Conservation (phyloP, 371 early-diverging fungal species). For the Choanephora cucurbitarum region DNA sequence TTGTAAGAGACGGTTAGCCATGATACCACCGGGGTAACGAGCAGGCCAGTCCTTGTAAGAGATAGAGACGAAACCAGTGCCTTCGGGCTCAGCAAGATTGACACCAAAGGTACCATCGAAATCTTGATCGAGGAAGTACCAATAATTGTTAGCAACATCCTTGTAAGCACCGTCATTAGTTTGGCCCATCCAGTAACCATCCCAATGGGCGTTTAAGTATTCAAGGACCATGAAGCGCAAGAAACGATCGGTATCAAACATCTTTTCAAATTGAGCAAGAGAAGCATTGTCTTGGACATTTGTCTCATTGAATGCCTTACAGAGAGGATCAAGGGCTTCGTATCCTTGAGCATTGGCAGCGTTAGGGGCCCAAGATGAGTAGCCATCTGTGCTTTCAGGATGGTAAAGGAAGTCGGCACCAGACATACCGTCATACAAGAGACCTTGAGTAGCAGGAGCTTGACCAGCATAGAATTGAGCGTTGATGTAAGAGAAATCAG, state of each 20-base stretch:
- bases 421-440: constrained; percentile 55
- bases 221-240: constrained; percentile 65
- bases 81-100: constrained; percentile 40
- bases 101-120: constrained; percentile 63
- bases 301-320: constrained; percentile 41
- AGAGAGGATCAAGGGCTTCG: constrained; percentile 42
- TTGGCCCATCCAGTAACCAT: constrained; percentile 60
- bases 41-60: constrained; percentile 48
- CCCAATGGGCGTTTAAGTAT: constrained; percentile 58
- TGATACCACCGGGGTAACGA: constrained; percentile 43
- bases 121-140: constrained; percentile 54
- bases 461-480: constrained; percentile 50
- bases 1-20: constrained; percentile 55
- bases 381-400: constrained; percentile 27
- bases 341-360: constrained; percentile 35
- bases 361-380: constrained; percentile 37
- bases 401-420: constrained; percentile 53
- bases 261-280: constrained; percentile 35
- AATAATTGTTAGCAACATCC: constrained; percentile 46
- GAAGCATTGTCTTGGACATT: constrained; percentile 41
- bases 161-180: constrained; percentile 60
- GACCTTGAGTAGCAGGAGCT: constrained; percentile 45
- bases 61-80: constrained; percentile 29
- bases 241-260: constrained; percentile 48
- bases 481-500: constrained; percentile 48